Base-by-base conservation (phyloP, 2,329 filamentous ascomycete species). In the Cladophialophora exuberans region DNA sequence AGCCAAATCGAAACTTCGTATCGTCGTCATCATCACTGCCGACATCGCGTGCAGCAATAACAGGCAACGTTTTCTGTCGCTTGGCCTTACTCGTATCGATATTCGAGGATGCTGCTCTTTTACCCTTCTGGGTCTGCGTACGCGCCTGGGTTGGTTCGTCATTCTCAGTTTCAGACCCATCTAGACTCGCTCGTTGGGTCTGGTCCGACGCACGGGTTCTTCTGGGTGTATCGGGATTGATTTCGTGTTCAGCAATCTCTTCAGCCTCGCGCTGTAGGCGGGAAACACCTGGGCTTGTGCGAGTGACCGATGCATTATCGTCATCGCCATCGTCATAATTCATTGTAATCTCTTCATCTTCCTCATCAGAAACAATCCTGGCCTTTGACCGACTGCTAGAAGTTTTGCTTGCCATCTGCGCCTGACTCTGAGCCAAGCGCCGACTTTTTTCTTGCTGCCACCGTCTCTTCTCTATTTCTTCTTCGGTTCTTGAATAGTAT, bases 401-500 rank as follows among this genome's bases (percentile, higher is more conserved):
- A 54, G 31, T 28, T 58, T 61, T 43, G 54, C 57, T 50, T 43
- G 53, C 48, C 54, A 57, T 41, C 61, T 61, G 57, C 13, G 49
- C 57, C 49, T 54, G 64, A 58, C 57, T 59, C 49, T 66, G 57
- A 26, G 65, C 57, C 26, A 65, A 58, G 31, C 22, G 35, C 26
- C 50, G 53, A 30, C 28, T 58, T 56, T 60, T 42, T 31, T 52
- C 60, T 58, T 54, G 50, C 45, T 56, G 65, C 33, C 62, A 65
- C 55, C 67, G 69, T 62, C 69, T 72, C 53, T 66, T 70, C 23
- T 63, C 66, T 11, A 64, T 66, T 51, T 67, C 65, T 63, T 66
- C 64, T 49, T 65, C 57, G 52, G 63, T 62, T 60, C 71, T 64
- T 55, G 78, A 81, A 85, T 89, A 93, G 72, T 91, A 90, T 41